phyloP scores from a whole-genome alignment of 1,139 yeast genomes.

The Zygosaccharomyces pseudobailii region DNA sequence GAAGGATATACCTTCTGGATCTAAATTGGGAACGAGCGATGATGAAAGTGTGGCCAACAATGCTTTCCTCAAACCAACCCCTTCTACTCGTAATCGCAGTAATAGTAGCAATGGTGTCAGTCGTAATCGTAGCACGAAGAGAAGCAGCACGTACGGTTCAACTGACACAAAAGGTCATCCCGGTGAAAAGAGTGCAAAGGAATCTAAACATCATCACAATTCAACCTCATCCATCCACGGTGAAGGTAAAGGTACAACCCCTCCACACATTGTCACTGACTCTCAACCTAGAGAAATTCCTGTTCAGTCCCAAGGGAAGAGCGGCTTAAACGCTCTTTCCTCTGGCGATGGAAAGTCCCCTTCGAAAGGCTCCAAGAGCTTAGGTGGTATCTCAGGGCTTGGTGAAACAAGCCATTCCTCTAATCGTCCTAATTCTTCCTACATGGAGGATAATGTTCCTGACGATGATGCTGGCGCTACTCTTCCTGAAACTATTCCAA shows the following conservation, averaged over 20 bases:
- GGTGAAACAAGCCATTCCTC: not conserved
- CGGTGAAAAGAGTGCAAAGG: not conserved
- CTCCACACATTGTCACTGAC: not conserved
- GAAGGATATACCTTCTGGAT: not conserved
- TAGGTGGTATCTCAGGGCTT: not conserved
- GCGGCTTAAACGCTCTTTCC: not conserved
- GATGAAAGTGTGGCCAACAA: not conserved
- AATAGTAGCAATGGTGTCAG: not conserved
- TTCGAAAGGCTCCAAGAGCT: not conserved
- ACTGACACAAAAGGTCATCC: not conserved
- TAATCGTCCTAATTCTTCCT: not conserved
- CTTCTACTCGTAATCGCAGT: not conserved
- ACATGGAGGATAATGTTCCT: not conserved
- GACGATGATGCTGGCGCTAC: constrained; percentile 33
- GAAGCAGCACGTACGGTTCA: not conserved
- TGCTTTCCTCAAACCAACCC: not conserved
- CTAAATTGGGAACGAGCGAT: not conserved
- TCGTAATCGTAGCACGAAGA: constrained; percentile 1
- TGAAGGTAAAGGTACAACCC: not conserved
- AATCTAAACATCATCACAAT: not conserved
- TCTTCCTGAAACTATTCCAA: constrained; percentile 33
- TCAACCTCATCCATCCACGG: constrained; percentile 1
- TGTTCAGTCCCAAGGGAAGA: not conserved
- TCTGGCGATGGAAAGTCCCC: not conserved
- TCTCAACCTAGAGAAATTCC: constrained; percentile 1